Base-by-base conservation (phyloP, 148 eudicot genomes). In the Suaeda aralocaspica region DNA sequence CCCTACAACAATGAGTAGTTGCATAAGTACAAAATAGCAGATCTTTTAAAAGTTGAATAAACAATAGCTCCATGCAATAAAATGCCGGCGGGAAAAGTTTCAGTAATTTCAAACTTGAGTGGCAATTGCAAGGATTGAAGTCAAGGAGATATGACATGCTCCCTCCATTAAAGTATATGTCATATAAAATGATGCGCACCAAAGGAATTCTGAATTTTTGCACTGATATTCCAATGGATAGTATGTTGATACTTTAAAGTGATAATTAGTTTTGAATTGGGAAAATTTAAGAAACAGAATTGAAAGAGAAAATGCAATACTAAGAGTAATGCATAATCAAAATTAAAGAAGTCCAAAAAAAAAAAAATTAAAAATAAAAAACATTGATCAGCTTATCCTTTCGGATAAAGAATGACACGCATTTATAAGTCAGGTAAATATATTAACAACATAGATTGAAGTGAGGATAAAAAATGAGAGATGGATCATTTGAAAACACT, bases 1-100 rank as follows among this genome's bases (percentile, higher is more conserved):
- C 82, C 89, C 86, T 84, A 80, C 71, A 81, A 74, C 52, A 16
- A 75, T 41, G 41, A 41, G 64, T 45, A 15, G 51, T 24, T 60
- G 31, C 26, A 28, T 28, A 15, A 56, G 34, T 52, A 61, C 34
- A 30, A 55, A 19, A 68, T 72, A 70, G 68, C 34, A 48, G 39
- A 74, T 31, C 39, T 60, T 62, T 30, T 36, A 46, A 45, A 42
- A 19, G 4, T 24, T 41, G 29, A 15, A 51, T 28, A 24, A 61
- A 69, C 31, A 21, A 25, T 50, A 19, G 18, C 48, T 56, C 18
- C 30, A 59, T 15, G 41, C 70, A 59, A 64, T 25, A n/a, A 58
- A 57, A 70, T 46, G 25, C 57, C 49, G 50, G 41, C 51, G 28
- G 39, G 41, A 53, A 51, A 68, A 45, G 46, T 56, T 59, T 39